Evolutionary conservation across 225 moss, liverwort and hornwort species (phyloP).

Genomic region (Pseudisothecium myosuroides): DNA sequence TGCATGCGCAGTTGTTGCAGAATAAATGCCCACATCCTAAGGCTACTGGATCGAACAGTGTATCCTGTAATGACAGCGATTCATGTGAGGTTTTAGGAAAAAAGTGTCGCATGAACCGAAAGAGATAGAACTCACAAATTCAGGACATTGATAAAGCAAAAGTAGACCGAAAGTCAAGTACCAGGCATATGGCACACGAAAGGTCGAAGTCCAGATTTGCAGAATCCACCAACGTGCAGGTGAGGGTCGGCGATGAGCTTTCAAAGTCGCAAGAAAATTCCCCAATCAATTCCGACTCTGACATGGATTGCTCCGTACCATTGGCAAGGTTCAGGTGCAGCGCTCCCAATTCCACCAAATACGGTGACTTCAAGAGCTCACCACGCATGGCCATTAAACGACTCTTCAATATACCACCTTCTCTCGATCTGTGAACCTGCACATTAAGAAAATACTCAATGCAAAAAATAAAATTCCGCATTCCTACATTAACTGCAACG

Average conservation of each 20-base stretch:
- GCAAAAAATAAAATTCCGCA: background rate
- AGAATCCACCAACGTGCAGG: conserved; percentile 45
- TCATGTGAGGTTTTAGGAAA: background rate
- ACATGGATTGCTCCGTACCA: background rate
- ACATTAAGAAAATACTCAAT: background rate
- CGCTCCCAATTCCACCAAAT: conserved; percentile 81
- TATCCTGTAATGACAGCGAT: conserved; percentile 43
- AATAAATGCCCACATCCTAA: conserved; percentile 85
- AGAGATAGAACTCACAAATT: background rate
- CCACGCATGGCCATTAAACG: conserved; percentile 62
- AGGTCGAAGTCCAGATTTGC: conserved; percentile 63
- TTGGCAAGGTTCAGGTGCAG: conserved; percentile 70
- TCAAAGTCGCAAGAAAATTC: conserved; percentile 58
- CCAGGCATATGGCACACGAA: conserved; percentile 83
- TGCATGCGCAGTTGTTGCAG: conserved; percentile 85
- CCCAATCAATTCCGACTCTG: background rate
- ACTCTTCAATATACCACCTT: conserved; percentile 55
- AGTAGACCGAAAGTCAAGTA: background rate
- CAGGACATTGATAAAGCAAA: background rate
- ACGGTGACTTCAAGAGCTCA: conserved; percentile 89
- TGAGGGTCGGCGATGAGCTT: conserved; percentile 46
- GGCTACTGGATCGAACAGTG: conserved; percentile 71
- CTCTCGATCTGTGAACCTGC: conserved; percentile 65
- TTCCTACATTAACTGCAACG: background rate
- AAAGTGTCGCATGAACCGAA: background rate